These are phyloP conservation scores for Corylus americana DNA, from an alignment of 306 rosid species.

Conservation along the genomic window DNA sequence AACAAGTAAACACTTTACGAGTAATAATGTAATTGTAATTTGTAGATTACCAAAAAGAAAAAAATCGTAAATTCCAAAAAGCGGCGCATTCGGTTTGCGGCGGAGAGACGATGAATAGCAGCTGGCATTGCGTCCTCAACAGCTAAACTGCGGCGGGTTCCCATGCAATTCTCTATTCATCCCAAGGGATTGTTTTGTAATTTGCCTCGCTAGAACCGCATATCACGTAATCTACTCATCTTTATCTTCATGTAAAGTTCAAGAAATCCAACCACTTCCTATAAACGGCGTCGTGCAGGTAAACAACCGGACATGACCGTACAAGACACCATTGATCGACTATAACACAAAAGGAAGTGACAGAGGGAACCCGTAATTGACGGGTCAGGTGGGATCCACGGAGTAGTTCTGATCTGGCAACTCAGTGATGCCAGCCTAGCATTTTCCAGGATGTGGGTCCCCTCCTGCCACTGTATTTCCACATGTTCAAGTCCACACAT, in stretches of 20 bases:
- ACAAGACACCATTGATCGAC: not conserved
- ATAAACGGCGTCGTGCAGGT: constrained; percentile 15
- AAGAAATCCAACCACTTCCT: not conserved
- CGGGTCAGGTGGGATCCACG: constrained; percentile 5
- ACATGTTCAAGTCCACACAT: not conserved
- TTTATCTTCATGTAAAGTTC: too few relatives aligned
- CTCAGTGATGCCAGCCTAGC: constrained; percentile 29
- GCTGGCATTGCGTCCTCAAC: not conserved
- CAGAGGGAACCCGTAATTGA: not conserved
- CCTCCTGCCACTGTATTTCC: not conserved
- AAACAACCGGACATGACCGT: not conserved
- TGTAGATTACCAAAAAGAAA: too few relatives aligned
- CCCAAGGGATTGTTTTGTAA: not conserved
- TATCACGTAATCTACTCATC: too few relatives aligned
- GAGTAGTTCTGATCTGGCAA: not conserved
- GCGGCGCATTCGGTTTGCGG: not conserved
- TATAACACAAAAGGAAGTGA: not conserved
- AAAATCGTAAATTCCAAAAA: too few relatives aligned
- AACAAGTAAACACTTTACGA: too few relatives aligned
- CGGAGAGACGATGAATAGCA: not conserved
- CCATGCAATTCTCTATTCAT: not conserved
- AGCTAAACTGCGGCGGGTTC: not conserved
- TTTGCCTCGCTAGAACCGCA: too few relatives aligned
- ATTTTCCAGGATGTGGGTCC: constrained; percentile 27
- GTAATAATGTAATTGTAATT: too few relatives aligned